Percentiles rank a stretch among this genome's conserved stretches.
These are phyloP conservation scores for Kuraishia capsulata DNA, from an alignment of 805 yeast genomes.

Conservation along the genomic window DNA sequence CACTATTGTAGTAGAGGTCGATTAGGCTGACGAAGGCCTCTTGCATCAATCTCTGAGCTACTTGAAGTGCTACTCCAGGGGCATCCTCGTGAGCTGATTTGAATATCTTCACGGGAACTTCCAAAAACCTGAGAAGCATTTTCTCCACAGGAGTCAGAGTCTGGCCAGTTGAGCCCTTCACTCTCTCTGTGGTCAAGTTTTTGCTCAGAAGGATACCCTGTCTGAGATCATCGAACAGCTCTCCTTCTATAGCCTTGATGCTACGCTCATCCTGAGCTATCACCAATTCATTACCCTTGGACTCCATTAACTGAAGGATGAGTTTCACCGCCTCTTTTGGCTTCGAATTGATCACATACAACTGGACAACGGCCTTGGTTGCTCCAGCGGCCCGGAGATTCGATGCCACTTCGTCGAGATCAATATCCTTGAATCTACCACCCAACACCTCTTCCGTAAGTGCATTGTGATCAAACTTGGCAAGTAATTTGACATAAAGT, in stretches of 20 bases:
- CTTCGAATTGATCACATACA: conserved; percentile 3
- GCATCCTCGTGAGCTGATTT: conserved; percentile 15
- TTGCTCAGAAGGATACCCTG: conserved; percentile 19
- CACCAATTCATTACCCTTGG: conserved; percentile 1
- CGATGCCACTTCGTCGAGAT: background rate
- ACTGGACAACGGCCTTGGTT: background rate
- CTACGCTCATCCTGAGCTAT: conserved; percentile 3
- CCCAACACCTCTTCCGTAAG: background rate
- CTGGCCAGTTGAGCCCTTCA: background rate
- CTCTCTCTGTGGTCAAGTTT: conserved; percentile 10
- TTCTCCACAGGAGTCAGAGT: conserved; percentile 17
- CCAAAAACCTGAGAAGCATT: conserved; percentile 30
- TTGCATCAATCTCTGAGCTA: conserved; percentile 29
- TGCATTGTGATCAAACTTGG: background rate
- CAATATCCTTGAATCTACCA: background rate
- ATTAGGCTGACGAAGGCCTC: conserved; percentile 31
- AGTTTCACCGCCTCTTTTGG: conserved; percentile 20
- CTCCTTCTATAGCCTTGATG: conserved; percentile 13
- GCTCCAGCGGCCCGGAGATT: background rate
- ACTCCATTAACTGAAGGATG: background rate
- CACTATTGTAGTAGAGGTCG: conserved; percentile 11
- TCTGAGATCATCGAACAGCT: conserved; percentile 25
- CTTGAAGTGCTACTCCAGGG: conserved; percentile 16
- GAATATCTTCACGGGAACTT: conserved; percentile 25
- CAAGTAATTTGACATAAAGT: background rate